Conservation (phyloP, 2,329 filamentous ascomycete species). For the Pestalotiopsis sp. region DNA sequence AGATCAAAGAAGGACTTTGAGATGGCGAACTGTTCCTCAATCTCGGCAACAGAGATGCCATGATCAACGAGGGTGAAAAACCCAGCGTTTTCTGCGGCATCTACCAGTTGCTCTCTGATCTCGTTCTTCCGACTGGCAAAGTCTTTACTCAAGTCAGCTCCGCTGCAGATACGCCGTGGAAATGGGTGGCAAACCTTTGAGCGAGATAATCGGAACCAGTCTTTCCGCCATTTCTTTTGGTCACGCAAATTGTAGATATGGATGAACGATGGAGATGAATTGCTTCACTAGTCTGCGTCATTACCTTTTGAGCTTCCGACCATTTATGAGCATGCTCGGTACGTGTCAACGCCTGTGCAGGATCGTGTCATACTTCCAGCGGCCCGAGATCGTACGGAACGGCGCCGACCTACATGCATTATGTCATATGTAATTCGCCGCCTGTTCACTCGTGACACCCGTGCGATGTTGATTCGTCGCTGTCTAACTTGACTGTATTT, state of each 20-base stretch:
- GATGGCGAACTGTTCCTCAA: neutral
- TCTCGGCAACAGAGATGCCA: neutral
- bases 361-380: neutral
- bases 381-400: neutral
- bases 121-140: neutral
- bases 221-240: neutral
- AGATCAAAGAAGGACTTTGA: constrained; percentile 1
- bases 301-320: too few relatives aligned
- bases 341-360: too few relatives aligned
- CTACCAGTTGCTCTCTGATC: neutral
- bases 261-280: too few relatives aligned
- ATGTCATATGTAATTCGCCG: neutral
- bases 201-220: neutral
- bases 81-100: neutral
- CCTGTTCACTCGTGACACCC: neutral
- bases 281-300: too few relatives aligned
- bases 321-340: too few relatives aligned
- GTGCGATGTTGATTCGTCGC: neutral
- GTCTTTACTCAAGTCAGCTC: neutral
- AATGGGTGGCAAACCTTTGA: neutral
- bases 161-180: neutral
- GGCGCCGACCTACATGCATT: neutral
- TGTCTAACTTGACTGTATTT: neutral
- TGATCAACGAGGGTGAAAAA: constrained; percentile 1
- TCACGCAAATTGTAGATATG: too few relatives aligned